Percentiles rank a stretch among this genome's conserved stretches.
Conservation (phyloP, 345 rosid genomes). For the Murraya paniculata region DNA sequence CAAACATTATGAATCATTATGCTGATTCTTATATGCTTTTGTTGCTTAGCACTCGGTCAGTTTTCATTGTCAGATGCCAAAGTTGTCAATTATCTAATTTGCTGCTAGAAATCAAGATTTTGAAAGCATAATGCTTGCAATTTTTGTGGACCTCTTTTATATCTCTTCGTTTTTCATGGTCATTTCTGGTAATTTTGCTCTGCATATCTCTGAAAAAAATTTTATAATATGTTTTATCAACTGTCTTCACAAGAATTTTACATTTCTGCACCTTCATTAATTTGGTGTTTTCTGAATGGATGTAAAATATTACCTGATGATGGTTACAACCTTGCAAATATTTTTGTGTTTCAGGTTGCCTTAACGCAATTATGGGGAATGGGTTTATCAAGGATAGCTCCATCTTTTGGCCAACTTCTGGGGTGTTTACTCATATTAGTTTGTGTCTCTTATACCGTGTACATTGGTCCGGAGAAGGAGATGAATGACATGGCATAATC, state of each 20-base stretch:
- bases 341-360: constrained; percentile 45
- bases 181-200: neutral
- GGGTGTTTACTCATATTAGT: constrained; percentile 73
- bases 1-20: neutral
- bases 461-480: constrained; percentile 72
- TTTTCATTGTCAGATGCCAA: neutral
- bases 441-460: constrained; percentile 63
- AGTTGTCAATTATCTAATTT: neutral
- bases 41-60: neutral
- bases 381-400: constrained; percentile 30
- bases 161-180: neutral
- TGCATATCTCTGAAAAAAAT: neutral
- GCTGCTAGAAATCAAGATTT: neutral
- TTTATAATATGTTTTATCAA: neutral
- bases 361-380: constrained; percentile 63
- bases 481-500: constrained; percentile 25
- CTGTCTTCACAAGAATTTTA: neutral
- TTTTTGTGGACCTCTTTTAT: neutral
- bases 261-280: neutral
- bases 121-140: neutral
- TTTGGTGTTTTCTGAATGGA: neutral
- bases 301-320: neutral
- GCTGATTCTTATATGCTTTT: neutral
- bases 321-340: neutral
- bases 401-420: constrained; percentile 54